These are phyloP conservation scores for Hypoxylon sp. DNA, from an alignment of 2,329 filamentous ascomycete genomes.

Conservation along the genomic window DNA sequence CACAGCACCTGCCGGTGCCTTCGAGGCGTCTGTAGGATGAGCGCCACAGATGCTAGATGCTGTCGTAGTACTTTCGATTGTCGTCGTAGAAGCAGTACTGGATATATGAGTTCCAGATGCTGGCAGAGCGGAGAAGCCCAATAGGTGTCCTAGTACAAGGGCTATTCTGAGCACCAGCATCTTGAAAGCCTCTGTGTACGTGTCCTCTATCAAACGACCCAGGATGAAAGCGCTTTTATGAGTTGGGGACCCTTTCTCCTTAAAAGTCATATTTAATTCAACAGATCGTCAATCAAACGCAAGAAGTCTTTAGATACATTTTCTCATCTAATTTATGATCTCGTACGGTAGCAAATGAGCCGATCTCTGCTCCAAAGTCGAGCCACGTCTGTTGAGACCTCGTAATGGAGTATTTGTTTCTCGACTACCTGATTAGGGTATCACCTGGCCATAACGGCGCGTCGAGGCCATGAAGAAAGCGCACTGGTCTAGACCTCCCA, in stretches of 20 bases:
- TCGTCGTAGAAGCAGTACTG: not conserved
- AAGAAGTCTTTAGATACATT: not conserved
- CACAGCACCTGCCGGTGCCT: slow-evolving; percentile 3
- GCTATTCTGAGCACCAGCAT: slow-evolving; percentile 10
- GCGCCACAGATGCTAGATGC: not conserved
- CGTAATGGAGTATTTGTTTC: not conserved
- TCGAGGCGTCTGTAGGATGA: slow-evolving; percentile 11
- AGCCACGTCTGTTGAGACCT: not conserved
- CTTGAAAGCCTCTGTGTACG: not conserved
- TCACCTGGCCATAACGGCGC: not conserved
- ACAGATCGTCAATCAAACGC: not conserved
- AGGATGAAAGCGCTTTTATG: not conserved
- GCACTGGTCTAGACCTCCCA: not conserved
- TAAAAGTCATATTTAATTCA: slow-evolving; percentile 3
- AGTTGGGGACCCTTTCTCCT: not conserved
- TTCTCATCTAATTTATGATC: not conserved
- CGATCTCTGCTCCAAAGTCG: not conserved
- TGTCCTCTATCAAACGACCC: not conserved
- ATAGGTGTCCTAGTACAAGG: slow-evolving; percentile 2
- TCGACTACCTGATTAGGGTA: not conserved
- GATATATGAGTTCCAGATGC: not conserved
- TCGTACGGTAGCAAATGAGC: not conserved
- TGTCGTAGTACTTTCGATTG: not conserved
- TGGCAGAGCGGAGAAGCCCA: not conserved
- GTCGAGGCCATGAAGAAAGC: not conserved